Conservation (phyloP, 257 asterid species). For the Agastache rugosa region DNA sequence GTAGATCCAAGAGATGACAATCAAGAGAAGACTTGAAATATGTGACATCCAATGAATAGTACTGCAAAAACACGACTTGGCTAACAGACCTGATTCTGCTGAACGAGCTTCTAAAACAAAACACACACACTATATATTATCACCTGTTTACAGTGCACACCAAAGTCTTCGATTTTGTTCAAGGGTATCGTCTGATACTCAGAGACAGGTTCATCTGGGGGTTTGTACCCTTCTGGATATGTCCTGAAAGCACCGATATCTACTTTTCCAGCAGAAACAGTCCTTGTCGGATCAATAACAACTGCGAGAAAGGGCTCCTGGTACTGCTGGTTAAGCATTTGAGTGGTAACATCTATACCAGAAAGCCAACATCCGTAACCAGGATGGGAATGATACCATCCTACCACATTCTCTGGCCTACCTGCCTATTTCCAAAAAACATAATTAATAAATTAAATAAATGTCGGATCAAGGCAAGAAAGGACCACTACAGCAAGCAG, state of each 20-base stretch:
- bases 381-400: slow-evolving; percentile 99
- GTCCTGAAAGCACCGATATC: slow-evolving; percentile 99
- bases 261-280: slow-evolving; percentile 97
- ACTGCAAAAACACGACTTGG: slow-evolving; percentile 53
- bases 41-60: slow-evolving; percentile 93
- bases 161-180: slow-evolving; percentile 97
- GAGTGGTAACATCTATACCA: slow-evolving; percentile 95
- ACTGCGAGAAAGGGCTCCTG: slow-evolving; percentile 99
- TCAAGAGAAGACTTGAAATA: slow-evolving; percentile 95
- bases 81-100: slow-evolving; percentile 24
- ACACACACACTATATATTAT: neutral
- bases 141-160: slow-evolving; percentile 99
- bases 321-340: slow-evolving; percentile 94
- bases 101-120: slow-evolving; percentile 21
- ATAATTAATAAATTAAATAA: slow-evolving; percentile 26
- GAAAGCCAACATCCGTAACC: slow-evolving; percentile 99
- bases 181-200: slow-evolving; percentile 98
- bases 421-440: slow-evolving; percentile 65
- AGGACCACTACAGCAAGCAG: neutral
- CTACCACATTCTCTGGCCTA: slow-evolving; percentile 90
- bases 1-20: slow-evolving; percentile 86
- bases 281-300: slow-evolving; percentile 98
- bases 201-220: slow-evolving; percentile 91
- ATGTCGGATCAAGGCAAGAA: slow-evolving; percentile 18
- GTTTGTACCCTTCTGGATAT: slow-evolving; percentile 94